Base-by-base conservation (phyloP, 345 rosid species). In the Eucalyptus decipiens region DNA sequence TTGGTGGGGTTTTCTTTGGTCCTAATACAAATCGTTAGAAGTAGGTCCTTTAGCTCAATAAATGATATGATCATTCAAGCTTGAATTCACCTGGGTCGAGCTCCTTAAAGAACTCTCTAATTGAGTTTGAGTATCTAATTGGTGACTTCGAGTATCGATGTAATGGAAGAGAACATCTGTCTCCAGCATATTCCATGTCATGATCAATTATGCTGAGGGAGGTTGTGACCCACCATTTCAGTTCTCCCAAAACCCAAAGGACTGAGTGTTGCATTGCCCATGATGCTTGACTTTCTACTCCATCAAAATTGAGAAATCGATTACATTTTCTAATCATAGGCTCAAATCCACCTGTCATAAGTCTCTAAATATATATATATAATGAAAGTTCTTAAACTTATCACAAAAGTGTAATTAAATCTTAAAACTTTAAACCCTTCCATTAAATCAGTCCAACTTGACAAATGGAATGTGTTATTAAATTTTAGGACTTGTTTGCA, bases 1-100 rank as follows among this genome's bases (percentile, higher is more conserved):
- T 24, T 0, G 13, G 30, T 56, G 13, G 62, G 62, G 2, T 69
- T 34, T 10, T 3, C 3, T 37, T 11, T 7, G 0, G 37, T 0
- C 76, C 37, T 65, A 14, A n/a, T 65, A 7, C 3, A n/a, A 65
- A 65, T 65, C 2, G 37, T 16, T 14, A 65, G 19, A n/a, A 65
- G 19, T 6, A n/a, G 32, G 40, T 15, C 76, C 26, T 72, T 19
- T 34, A 5, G 81, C 81, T 37, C 26, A 11, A 9, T 15, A 72
- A 37, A 37, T 37, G 45, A 37, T 34, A 9, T 37, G 24, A 72
- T 11, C 4, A 72, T 72, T 34, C 81, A 19, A 72, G 81, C n/a
- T n/a, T n/a, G n/a, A n/a, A n/a, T n/a, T n/a, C n/a, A n/a, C n/a
- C n/a, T n/a, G n/a, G n/a, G n/a, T n/a, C n/a, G n/a, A n/a, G n/a